Evolutionary conservation across 495 filamentous ascomycete species (phyloP).

Genomic region (Neurospora sp.): DNA sequence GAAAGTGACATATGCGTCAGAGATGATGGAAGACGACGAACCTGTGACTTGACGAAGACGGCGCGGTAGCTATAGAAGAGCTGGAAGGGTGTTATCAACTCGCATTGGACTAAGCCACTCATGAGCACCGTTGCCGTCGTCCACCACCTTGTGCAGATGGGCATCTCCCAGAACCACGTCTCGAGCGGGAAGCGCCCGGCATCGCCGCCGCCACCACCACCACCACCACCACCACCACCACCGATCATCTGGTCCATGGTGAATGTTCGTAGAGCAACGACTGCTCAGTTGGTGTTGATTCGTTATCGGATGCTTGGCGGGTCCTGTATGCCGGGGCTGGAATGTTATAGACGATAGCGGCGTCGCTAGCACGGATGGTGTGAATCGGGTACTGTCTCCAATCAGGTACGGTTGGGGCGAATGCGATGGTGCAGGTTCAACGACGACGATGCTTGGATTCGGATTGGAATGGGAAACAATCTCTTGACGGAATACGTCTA

Average conservation of each 20-base stretch:
- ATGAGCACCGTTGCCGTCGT: constrained; percentile 83
- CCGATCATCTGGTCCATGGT: constrained; percentile 57
- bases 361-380: neutral
- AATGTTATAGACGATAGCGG: neutral
- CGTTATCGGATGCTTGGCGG: neutral
- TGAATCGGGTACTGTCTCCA: neutral
- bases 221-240: neutral
- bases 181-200: constrained; percentile 75
- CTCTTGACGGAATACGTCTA: neutral
- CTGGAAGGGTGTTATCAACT: constrained; percentile 82
- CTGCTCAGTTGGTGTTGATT: neutral
- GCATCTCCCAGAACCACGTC: constrained; percentile 98
- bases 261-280: neutral
- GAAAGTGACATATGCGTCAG: neutral
- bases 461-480: neutral
- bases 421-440: neutral
- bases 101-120: constrained; percentile 86
- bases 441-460: neutral
- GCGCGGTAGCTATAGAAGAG: constrained; percentile 93
- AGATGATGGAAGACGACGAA: constrained; percentile 22
- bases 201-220: too few species aligned
- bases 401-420: neutral
- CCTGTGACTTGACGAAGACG: constrained; percentile 84
- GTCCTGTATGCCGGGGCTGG: neutral
- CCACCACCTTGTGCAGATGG: constrained; percentile 90